phyloP scores from a whole-genome alignment of 1,284 basidiomycete species.

The Moniliophthora roreri region DNA sequence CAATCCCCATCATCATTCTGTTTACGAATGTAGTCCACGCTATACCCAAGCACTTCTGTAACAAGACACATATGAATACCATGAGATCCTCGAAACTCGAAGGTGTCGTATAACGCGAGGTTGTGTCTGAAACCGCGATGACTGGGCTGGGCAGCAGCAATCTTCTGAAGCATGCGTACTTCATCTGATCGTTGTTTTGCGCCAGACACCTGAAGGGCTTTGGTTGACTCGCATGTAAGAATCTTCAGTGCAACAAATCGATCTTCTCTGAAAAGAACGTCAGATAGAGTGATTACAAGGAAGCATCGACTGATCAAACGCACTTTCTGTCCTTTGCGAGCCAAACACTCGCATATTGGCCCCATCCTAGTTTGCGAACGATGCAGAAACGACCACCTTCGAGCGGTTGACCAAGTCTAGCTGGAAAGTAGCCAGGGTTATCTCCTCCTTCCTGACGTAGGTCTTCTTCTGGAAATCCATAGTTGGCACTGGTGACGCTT shows the following conservation, averaged over 20 bases:
- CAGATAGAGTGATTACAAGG: not conserved
- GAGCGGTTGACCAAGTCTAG: constrained; percentile 3
- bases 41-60: constrained; percentile 5
- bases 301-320: not conserved
- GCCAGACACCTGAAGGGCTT: not conserved
- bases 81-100: not conserved
- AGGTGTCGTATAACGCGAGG: constrained; percentile 1
- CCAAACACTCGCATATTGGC: constrained; percentile 13
- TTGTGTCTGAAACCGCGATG: constrained; percentile 7
- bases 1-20: not conserved
- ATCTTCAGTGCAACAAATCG: constrained; percentile 6
- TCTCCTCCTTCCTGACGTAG: constrained; percentile 2
- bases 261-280: not conserved
- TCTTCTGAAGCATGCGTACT: not conserved
- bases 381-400: constrained; percentile 6
- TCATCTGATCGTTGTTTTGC: constrained; percentile 1
- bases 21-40: constrained; percentile 2
- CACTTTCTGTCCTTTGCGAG: constrained; percentile 9
- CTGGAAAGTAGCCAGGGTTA: constrained; percentile 6
- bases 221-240: constrained; percentile 3
- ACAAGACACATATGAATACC: constrained; percentile 8
- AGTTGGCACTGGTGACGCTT: not conserved
- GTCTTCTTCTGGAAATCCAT: constrained; percentile 11
- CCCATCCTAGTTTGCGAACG: constrained; percentile 12
- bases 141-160: not conserved